These are phyloP conservation scores for Cladosporium phlei DNA, from an alignment of 2,329 filamentous ascomycete genomes.

Conservation along the genomic window DNA sequence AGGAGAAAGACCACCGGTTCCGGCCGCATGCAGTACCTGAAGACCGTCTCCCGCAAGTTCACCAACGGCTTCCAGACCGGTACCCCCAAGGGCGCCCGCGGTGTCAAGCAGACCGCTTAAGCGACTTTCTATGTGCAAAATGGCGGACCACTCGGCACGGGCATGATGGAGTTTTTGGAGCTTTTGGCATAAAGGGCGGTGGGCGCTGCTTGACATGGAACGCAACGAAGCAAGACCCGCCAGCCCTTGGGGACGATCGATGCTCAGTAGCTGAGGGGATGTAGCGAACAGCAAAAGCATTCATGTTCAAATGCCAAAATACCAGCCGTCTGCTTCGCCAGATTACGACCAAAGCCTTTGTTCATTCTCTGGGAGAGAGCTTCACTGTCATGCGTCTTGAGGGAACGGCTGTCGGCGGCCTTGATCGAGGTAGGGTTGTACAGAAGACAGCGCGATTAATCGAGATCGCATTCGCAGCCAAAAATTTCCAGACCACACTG, in stretches of 20 bases:
- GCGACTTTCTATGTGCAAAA: constrained; percentile 8
- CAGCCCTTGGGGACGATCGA: constrained; percentile 12
- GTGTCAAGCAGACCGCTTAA: constrained; percentile 30
- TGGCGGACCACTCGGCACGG: constrained; percentile 7
- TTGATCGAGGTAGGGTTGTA: no score
- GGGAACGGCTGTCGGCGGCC: no score
- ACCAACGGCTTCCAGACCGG: constrained; percentile 97
- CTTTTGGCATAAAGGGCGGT: constrained; percentile 9
- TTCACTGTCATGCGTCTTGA: no score
- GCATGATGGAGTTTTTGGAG: constrained; percentile 14
- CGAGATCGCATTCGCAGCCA: no score
- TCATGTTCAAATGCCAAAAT: constrained; percentile 15
- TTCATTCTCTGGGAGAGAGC: no score
- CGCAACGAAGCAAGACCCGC: constrained; percentile 6
- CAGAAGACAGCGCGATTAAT: no score
- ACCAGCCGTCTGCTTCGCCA: constrained; percentile 11
- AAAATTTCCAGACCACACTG: no score
- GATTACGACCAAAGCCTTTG: constrained; percentile 3
- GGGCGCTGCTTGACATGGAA: constrained; percentile 12
- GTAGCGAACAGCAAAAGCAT: constrained; percentile 15
- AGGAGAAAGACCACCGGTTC: constrained; percentile 98
- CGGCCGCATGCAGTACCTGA: constrained; percentile 93
- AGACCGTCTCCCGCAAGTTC: constrained; percentile 86
- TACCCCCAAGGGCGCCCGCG: constrained; percentile 76
- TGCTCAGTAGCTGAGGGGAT: constrained; percentile 15